These are phyloP conservation scores for Gregarina niphandrodes DNA, from an alignment of 169 alveolate genomes.

Conservation along the genomic window DNA sequence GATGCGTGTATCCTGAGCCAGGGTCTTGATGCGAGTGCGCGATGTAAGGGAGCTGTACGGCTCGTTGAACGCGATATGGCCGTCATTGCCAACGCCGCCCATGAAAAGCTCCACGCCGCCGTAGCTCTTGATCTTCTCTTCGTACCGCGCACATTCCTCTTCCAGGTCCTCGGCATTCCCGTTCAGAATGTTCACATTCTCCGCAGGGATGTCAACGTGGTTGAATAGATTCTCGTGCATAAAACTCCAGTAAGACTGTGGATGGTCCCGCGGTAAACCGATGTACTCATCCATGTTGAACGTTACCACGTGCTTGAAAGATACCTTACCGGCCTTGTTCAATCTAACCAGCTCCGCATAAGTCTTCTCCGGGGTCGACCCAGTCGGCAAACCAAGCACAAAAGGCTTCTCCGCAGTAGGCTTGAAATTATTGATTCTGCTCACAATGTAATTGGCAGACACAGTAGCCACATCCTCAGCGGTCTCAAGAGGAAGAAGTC, in stretches of 20 bases:
- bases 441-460: background rate
- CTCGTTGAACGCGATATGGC: slow-evolving; percentile 44
- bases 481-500: background rate
- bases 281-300: slow-evolving; percentile 40
- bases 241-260: slow-evolving; percentile 26
- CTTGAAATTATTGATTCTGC: background rate
- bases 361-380: slow-evolving; percentile 31
- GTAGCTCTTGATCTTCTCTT: slow-evolving; percentile 9
- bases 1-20: too few relatives aligned
- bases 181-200: slow-evolving; percentile 29
- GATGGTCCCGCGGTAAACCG: slow-evolving; percentile 20
- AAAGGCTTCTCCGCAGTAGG: slow-evolving; percentile 1
- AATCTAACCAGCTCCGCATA: slow-evolving; percentile 23
- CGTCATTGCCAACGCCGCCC: slow-evolving; percentile 37
- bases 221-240: slow-evolving; percentile 33
- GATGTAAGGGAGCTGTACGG: slow-evolving; percentile 28
- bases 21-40: slow-evolving; percentile 22
- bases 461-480: background rate
- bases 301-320: slow-evolving; percentile 30
- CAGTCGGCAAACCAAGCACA: slow-evolving; percentile 40
- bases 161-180: slow-evolving; percentile 15
- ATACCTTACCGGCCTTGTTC: slow-evolving; percentile 23
- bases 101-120: slow-evolving; percentile 31
- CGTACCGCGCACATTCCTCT: slow-evolving; percentile 12
- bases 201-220: slow-evolving; percentile 29